A percentile compares a stretch with the other conserved stretches of the same genome.
phyloP scores from a whole-genome alignment of 352 stramenopile genomes.

The Globisporangium abappressorium region DNA sequence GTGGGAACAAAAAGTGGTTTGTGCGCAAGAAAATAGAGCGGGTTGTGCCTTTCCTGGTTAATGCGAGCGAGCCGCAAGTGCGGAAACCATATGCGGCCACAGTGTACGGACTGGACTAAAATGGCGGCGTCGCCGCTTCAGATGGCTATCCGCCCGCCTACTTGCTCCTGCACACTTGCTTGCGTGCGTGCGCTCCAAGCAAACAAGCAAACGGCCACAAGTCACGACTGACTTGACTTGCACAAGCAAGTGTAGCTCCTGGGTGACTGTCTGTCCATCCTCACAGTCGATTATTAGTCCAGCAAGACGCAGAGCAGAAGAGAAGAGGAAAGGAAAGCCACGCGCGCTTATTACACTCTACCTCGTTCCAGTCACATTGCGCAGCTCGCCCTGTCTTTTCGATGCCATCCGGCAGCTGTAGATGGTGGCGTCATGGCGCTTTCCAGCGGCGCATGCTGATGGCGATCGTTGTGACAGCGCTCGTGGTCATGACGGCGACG shows the following conservation, averaged over 20 bases:
- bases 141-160: neutral
- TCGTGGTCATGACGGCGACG: slow-evolving; percentile 2
- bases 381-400: neutral
- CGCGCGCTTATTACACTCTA: neutral
- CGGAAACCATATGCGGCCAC: neutral
- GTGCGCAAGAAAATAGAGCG: neutral
- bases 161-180: neutral
- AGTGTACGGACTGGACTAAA: neutral
- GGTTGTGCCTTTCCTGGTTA: neutral
- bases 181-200: too few species aligned
- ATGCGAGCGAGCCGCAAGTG: neutral
- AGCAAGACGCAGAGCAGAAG: neutral
- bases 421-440: slow-evolving; percentile 1
- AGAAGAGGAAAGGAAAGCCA: neutral
- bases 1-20: neutral
- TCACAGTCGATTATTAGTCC: neutral
- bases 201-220: neutral
- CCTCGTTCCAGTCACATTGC: neutral
- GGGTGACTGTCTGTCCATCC: neutral
- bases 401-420: neutral
- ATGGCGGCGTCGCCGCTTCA: neutral
- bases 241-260: neutral
- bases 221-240: neutral
- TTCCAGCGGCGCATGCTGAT: neutral
- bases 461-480: neutral